These are phyloP conservation scores for Aechmea fasciata DNA, from an alignment of 176 grass and related monocot genomes.

Conservation along the genomic window DNA sequence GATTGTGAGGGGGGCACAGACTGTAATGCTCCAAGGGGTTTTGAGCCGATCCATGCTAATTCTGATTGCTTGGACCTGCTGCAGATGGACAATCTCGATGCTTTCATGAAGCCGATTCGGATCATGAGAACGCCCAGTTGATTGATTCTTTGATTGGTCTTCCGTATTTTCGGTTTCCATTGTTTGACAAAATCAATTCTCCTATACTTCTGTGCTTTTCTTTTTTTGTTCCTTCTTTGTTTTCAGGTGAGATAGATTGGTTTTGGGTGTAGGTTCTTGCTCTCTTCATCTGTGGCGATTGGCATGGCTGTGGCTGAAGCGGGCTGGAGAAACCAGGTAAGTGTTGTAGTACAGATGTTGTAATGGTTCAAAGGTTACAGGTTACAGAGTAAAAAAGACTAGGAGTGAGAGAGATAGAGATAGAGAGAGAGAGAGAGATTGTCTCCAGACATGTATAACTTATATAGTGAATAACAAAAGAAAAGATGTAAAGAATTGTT, in stretches of 20 bases:
- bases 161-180: not conserved
- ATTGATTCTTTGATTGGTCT: slow-evolving; percentile 8
- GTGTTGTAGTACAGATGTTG: not conserved
- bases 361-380: not conserved
- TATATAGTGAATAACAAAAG: not conserved
- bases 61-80: slow-evolving; percentile 12
- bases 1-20: slow-evolving; percentile 6
- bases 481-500: not conserved
- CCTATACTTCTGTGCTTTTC: not conserved
- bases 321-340: slow-evolving; percentile 18
- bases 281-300: slow-evolving; percentile 12
- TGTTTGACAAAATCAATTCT: slow-evolving; percentile 3
- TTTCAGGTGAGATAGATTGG: slow-evolving; percentile 10
- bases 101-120: slow-evolving; percentile 62
- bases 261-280: slow-evolving; percentile 7
- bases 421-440: not conserved
- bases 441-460: not conserved
- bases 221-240: not conserved
- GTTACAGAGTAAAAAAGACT: not conserved
- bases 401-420: not conserved
- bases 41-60: slow-evolving; percentile 26
- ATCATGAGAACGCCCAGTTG: slow-evolving; percentile 58
- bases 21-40: slow-evolving; percentile 4
- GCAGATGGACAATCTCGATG: slow-evolving; percentile 54
- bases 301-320: slow-evolving; percentile 17